Conservation (phyloP, 2,329 filamentous ascomycete genomes). For the Cryphonectria carpinicola region DNA sequence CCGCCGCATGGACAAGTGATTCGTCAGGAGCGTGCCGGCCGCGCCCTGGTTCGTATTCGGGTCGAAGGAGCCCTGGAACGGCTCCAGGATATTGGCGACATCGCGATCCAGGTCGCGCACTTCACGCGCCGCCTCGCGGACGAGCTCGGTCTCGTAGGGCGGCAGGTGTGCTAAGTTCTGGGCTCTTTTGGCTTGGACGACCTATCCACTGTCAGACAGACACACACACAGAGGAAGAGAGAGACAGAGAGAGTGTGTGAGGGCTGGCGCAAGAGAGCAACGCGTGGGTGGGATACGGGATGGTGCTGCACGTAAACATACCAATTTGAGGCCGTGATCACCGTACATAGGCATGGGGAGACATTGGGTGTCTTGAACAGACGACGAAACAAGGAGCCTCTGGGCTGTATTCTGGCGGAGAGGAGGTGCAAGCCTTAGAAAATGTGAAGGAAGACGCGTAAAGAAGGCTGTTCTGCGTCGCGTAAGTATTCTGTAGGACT, state of each 20-base stretch:
- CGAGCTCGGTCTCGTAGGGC: constrained; percentile 88
- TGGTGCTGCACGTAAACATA: constrained; percentile 44
- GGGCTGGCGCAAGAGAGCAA: constrained; percentile 27
- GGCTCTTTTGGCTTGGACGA: constrained; percentile 93
- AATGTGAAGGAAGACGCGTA: constrained; percentile 2
- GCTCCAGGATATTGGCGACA: constrained; percentile 75
- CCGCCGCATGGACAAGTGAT: constrained; percentile 91
- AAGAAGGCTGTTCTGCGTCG: not conserved
- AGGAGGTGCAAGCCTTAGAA: not conserved
- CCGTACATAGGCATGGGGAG: constrained; percentile 70
- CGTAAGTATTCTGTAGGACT: constrained; percentile 2
- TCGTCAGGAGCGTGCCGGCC: constrained; percentile 86
- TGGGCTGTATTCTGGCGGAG: not conserved
- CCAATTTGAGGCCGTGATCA: constrained; percentile 83
- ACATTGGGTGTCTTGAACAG: constrained; percentile 11
- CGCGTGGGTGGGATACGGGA: not conserved
- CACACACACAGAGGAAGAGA: not conserved
- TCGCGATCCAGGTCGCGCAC: constrained; percentile 92
- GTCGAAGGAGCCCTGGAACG: constrained; percentile 84
- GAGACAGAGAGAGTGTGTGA: no score
- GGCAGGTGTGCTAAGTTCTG: constrained; percentile 85
- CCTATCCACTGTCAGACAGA: constrained; percentile 52
- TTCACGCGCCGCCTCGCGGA: constrained; percentile 85
- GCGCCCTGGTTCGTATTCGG: constrained; percentile 80
- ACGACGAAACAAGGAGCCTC: not conserved